A percentile compares a stretch with the other conserved stretches of the same genome.
phyloP scores from a whole-genome alignment of 495 filamentous ascomycete genomes.

The Acidomyces sp. region DNA sequence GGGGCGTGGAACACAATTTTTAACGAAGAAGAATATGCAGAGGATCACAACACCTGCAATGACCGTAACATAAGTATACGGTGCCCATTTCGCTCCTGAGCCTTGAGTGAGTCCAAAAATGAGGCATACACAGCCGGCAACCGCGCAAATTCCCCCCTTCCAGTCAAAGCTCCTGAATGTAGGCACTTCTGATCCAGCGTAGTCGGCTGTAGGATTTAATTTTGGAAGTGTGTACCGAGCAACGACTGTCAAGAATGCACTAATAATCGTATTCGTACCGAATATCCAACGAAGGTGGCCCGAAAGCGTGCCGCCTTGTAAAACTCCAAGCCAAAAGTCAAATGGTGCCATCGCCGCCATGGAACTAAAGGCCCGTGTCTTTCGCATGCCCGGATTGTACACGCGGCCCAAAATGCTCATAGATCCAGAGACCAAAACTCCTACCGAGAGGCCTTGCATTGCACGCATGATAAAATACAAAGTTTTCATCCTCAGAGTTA shows the following conservation, averaged over 20 bases:
- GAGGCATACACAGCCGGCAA: slow-evolving; percentile 6
- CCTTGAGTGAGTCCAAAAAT: slow-evolving; percentile 19
- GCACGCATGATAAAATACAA: slow-evolving; percentile 16
- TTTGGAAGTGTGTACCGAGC: slow-evolving; percentile 12
- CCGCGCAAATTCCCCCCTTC: slow-evolving; percentile 3
- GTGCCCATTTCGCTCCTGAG: slow-evolving; percentile 4
- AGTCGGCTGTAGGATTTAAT: slow-evolving; percentile 7
- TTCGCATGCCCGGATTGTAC: slow-evolving; percentile 16
- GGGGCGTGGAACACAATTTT: slow-evolving; percentile 6
- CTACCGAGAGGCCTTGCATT: slow-evolving; percentile 17
- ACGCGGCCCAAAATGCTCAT: slow-evolving; percentile 18
- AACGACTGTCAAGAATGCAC: slow-evolving; percentile 2
- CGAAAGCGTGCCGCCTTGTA: slow-evolving; percentile 16
- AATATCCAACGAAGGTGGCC: slow-evolving; percentile 16
- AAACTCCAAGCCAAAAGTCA: slow-evolving; percentile 12
- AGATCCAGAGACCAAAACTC: slow-evolving; percentile 11
- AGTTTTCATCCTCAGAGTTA: slow-evolving; percentile 18
- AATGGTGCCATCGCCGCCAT: slow-evolving; percentile 15
- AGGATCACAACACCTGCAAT: slow-evolving; percentile 9
- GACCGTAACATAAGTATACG: slow-evolving; percentile 15
- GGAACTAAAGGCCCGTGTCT: slow-evolving; percentile 14
- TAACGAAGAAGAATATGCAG: slow-evolving; percentile 8
- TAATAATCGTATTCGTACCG: slow-evolving; percentile 14
- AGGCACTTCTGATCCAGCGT: neutral
- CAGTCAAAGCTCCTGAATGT: slow-evolving; percentile 9